Percentiles rank a stretch among this genome's conserved stretches.
These are phyloP conservation scores for Fusarium algeriense DNA, from an alignment of 2,329 filamentous ascomycete species.

Conservation along the genomic window DNA sequence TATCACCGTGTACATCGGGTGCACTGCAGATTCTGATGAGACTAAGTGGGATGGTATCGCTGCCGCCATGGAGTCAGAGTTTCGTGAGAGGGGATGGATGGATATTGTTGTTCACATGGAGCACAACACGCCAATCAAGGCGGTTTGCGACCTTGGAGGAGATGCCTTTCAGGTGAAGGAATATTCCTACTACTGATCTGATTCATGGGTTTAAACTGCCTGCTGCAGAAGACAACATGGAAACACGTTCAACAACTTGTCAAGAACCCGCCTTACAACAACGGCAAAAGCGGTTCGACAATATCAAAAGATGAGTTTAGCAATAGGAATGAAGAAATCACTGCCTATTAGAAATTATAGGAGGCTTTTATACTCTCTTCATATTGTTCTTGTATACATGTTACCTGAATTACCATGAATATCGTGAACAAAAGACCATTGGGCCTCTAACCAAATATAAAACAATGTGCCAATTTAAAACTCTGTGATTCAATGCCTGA, in stretches of 20 bases:
- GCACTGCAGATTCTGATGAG: background rate
- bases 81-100: background rate
- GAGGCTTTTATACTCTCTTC: background rate
- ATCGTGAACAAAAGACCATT: background rate
- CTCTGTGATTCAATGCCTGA: fast-evolving
- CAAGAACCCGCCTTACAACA: no score
- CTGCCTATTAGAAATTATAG: no score
- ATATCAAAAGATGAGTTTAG: no score
- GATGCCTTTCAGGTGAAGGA: no score
- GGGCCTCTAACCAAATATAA: background rate
- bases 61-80: background rate
- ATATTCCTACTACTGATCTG: no score
- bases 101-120: background rate
- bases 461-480: background rate
- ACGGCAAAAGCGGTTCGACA: no score
- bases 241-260: no score
- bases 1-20: background rate
- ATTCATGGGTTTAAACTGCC: no score
- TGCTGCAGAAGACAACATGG: background rate
- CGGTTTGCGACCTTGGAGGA: no score
- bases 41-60: background rate
- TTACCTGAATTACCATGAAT: background rate
- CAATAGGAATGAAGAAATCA: no score
- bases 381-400: background rate
- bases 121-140: background rate